Evolutionary conservation across 1,284 basidiomycete genomes (phyloP).

Genomic region (Inonotus obliquus): DNA sequence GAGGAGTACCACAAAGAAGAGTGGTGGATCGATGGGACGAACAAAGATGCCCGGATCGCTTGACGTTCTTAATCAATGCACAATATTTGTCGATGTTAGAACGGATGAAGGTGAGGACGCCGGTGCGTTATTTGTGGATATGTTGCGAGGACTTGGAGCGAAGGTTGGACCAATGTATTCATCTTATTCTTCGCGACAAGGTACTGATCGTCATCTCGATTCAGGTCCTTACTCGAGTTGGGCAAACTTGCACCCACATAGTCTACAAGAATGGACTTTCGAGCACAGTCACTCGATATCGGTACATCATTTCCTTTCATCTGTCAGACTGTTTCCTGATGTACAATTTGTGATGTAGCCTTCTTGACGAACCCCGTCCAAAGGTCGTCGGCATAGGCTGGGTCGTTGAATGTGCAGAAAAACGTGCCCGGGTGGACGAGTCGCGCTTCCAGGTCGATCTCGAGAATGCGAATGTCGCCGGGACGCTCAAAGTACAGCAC

Average conservation of each 20-base stretch:
- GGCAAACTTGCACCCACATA: constrained; percentile 84
- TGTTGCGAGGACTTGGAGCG: constrained; percentile 79
- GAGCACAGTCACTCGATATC: constrained; percentile 73
- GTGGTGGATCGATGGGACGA: constrained; percentile 13
- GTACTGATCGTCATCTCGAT: background rate
- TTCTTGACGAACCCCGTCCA: constrained; percentile 66
- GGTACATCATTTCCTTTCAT: constrained; percentile 38
- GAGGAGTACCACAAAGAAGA: background rate
- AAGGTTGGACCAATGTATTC: constrained; percentile 47
- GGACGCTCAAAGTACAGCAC: constrained; percentile 54
- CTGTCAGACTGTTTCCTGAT: background rate
- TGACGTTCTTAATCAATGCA: constrained; percentile 66
- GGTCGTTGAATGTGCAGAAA: constrained; percentile 85
- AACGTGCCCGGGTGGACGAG: constrained; percentile 62
- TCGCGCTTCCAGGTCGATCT: constrained; percentile 64
- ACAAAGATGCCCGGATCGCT: constrained; percentile 28
- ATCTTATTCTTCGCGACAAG: background rate
- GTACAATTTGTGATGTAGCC: constrained; percentile 29
- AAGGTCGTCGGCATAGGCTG: constrained; percentile 85
- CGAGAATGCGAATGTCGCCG: constrained; percentile 61
- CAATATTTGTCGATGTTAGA: constrained; percentile 85
- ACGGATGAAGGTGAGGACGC: constrained; percentile 86
- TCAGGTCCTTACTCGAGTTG: constrained; percentile 59
- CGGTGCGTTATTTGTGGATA: constrained; percentile 78
- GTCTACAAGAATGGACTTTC: constrained; percentile 85